These are phyloP conservation scores for Cercospora canescens DNA, from an alignment of 2,329 filamentous ascomycete genomes.

Conservation along the genomic window DNA sequence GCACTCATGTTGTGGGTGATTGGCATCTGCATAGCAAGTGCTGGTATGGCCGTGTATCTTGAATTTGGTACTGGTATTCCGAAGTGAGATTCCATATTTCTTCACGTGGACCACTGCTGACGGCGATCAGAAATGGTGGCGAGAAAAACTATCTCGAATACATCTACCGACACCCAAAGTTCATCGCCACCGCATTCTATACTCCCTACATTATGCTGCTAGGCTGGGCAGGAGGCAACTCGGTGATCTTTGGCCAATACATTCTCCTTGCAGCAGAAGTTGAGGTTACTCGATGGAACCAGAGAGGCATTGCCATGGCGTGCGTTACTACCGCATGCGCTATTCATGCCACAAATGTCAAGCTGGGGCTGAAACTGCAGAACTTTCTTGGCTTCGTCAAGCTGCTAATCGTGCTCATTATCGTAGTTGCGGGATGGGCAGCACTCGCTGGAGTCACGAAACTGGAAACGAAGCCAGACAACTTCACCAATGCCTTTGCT, in stretches of 20 bases:
- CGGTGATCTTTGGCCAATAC: conserved; percentile 60
- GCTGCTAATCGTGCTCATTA: conserved; percentile 59
- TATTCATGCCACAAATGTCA: conserved; percentile 52
- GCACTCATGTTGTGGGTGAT: conserved; percentile 65
- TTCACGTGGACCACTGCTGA: conserved; percentile 52
- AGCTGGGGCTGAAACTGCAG: conserved; percentile 30
- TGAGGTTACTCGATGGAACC: conserved; percentile 58
- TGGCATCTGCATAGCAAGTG: conserved; percentile 58
- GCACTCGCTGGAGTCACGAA: conserved; percentile 57
- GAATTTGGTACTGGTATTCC: conserved; percentile 48
- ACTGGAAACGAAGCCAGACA: conserved; percentile 47
- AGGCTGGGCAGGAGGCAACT: conserved; percentile 66
- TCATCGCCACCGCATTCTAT: conserved; percentile 64
- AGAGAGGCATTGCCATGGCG: conserved; percentile 66
- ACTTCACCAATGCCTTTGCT: conserved; percentile 58
- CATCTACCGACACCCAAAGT: conserved; percentile 62
- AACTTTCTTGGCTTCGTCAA: conserved; percentile 62
- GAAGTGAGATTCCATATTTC: conserved; percentile 50
- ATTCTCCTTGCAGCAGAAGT: conserved; percentile 58
- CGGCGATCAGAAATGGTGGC: conserved; percentile 43
- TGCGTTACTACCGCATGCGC: conserved; percentile 44
- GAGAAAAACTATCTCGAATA: conserved; percentile 70
- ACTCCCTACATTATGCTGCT: conserved; percentile 63
- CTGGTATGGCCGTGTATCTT: conserved; percentile 60
- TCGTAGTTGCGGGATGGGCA: conserved; percentile 55